Evolutionary conservation across 495 filamentous ascomycete genomes (phyloP), one percentile per base, ranked within the genome.

Genomic region (Neurospora sp.): DNA sequence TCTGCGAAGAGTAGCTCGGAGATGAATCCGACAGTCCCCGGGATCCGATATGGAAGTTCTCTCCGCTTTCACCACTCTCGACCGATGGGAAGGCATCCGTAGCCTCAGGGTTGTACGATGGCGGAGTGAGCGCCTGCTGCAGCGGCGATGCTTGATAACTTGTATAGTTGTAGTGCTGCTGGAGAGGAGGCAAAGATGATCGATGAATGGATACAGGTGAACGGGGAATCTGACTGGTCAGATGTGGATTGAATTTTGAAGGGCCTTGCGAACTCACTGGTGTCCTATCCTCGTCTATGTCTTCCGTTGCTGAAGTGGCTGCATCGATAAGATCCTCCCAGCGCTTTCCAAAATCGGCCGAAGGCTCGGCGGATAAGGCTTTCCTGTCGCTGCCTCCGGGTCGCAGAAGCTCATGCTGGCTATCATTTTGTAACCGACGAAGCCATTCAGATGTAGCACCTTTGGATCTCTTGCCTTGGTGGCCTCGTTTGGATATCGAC

Each of bases 301-400:
- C 94, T 86, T 97, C 94, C 8, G 93, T 97, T 11, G 93, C 93
- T 42, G 93, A 96, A 18, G 94, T 91, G 31, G 82, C 82, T 11
- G 94, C 94, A 82, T 97, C 94, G 73, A 97, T 94, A 74, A 97
- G 83, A 81, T 97, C 94, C 82, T 97, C 93, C 94, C 94, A 97
- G 78, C 94, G 87, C 84, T 94, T 95, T 49, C 93, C 93, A 81
- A 91, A 93, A 62, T 91, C 88, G 75, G 88, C 89, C 39, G 90
- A 87, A 18, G 94, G 93, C 80, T 97, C 94, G 35, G 93, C 92
- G 4, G 93, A 96, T 74, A 90, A 88, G 31, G 93, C 92, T 81
- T 96, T 97, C 70, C 93, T 87, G 73, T 93, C 91, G 74, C 90
- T 87, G 41, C 91, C 88, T 76, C 91, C 94, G 11, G 90, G 88